A percentile compares a stretch with the other conserved stretches of the same genome.
phyloP scores from a whole-genome alignment of 257 asterid species.

The Plantago major region DNA sequence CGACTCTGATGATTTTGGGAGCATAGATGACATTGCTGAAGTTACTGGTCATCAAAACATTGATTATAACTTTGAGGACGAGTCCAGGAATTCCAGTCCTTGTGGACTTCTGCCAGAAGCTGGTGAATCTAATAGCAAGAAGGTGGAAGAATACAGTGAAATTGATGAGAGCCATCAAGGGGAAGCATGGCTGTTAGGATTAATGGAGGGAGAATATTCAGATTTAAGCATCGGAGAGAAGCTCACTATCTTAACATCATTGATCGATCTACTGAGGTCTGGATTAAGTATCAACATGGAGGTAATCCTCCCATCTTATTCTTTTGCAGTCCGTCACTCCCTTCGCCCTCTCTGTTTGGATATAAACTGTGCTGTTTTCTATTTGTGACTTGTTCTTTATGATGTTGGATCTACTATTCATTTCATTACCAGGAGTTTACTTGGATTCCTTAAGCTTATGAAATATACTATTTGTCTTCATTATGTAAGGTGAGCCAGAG shows the following conservation, averaged over 20 bases:
- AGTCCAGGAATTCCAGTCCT: constrained; percentile 43
- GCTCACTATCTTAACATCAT: constrained; percentile 58
- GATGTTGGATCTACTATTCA: no score
- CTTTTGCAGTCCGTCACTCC: background rate
- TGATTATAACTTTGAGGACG: constrained; percentile 52
- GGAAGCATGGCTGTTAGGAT: constrained; percentile 87
- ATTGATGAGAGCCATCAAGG: constrained; percentile 98
- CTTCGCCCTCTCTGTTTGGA: background rate
- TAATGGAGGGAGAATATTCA: constrained; percentile 96
- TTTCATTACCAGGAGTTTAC: no score
- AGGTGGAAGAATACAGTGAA: constrained; percentile 44
- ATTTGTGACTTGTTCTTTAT: no score
- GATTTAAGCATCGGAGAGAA: constrained; percentile 86
- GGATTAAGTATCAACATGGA: constrained; percentile 75
- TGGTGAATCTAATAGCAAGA: constrained; percentile 26
- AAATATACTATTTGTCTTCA: no score
- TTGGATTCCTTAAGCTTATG: no score
- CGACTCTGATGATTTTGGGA: constrained; percentile 64
- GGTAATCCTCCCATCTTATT: constrained; percentile 42
- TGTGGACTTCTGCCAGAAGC: constrained; percentile 29
- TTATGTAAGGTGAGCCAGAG: no score
- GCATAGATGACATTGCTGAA: constrained; percentile 70
- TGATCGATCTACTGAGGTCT: constrained; percentile 74
- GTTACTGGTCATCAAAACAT: constrained; percentile 43
- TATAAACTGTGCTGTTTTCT: no score